These are phyloP conservation scores for Ceratobasidium sp. DNA, from an alignment of 1,284 basidiomycete genomes.

Conservation along the genomic window DNA sequence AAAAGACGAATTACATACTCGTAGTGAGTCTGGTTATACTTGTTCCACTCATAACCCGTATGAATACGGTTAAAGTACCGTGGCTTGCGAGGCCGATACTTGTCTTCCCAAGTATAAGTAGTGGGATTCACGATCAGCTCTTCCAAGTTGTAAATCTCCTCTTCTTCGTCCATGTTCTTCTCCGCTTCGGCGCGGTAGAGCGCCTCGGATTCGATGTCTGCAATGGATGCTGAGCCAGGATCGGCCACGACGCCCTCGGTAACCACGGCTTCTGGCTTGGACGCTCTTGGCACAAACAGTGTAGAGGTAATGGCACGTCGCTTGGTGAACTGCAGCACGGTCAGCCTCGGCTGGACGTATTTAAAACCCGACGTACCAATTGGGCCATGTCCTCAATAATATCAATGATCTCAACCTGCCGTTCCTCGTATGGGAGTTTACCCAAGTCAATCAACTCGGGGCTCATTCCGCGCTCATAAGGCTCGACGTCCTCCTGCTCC, in stretches of 20 bases:
- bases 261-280: conserved; percentile 15
- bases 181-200: conserved; percentile 87
- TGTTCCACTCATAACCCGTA: conserved; percentile 99
- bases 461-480: conserved; percentile 84
- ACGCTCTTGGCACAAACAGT: conserved; percentile 80
- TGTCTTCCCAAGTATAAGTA: conserved; percentile 97
- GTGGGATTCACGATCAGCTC: conserved; percentile 81
- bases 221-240: conserved; percentile 54
- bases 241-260: conserved; percentile 59
- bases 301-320: conserved; percentile 80
- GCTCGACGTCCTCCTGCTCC: conserved; percentile 66
- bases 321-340: conserved; percentile 65
- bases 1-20: conserved; percentile 67
- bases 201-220: conserved; percentile 83
- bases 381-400: conserved; percentile 68
- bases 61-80: conserved; percentile 99
- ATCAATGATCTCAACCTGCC: conserved; percentile 76
- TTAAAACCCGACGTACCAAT: conserved; percentile 60
- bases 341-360: not conserved
- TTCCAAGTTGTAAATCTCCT: conserved; percentile 91
- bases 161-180: conserved; percentile 92
- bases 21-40: conserved; percentile 98
- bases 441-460: conserved; percentile 74
- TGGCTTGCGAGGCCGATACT: conserved; percentile 97
- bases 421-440: conserved; percentile 74